These are phyloP conservation scores for Xylariaceae sp. DNA, from an alignment of 2,329 filamentous ascomycete genomes.

Conservation along the genomic window DNA sequence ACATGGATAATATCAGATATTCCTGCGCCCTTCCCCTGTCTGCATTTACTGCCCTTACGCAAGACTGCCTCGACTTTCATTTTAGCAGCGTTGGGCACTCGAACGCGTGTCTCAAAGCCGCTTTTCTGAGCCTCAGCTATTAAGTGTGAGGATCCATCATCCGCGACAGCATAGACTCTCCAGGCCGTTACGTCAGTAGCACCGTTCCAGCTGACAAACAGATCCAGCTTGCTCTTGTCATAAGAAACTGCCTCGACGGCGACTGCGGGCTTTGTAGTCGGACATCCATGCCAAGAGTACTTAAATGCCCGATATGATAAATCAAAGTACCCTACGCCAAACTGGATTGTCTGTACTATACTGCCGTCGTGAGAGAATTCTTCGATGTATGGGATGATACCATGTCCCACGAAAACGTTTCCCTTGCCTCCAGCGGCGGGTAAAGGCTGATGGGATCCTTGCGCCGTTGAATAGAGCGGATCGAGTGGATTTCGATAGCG, in stretches of 20 bases:
- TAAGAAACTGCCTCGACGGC: constrained; percentile 14
- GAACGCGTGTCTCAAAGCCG: constrained; percentile 18
- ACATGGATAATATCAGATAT: not conserved
- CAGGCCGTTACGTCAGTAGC: constrained; percentile 35
- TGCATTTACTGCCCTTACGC: not conserved
- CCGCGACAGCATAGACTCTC: constrained; percentile 28
- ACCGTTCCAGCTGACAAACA: constrained; percentile 38
- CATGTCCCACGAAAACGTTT: constrained; percentile 34
- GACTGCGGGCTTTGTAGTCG: constrained; percentile 15
- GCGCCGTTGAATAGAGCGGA: constrained; percentile 16
- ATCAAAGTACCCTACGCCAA: constrained; percentile 21
- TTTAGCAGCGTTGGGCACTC: not conserved
- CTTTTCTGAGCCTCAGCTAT: constrained; percentile 8
- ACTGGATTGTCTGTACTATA: constrained; percentile 31
- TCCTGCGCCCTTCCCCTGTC: not conserved
- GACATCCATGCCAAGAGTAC: constrained; percentile 29
- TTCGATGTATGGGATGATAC: constrained; percentile 33
- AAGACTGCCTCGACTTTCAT: not conserved
- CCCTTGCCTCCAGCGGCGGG: constrained; percentile 7
- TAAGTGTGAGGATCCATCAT: constrained; percentile 10
- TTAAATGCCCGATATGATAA: constrained; percentile 36
- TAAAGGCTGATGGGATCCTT: constrained; percentile 22
- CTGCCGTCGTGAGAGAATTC: constrained; percentile 32
- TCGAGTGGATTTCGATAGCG: constrained; percentile 18
- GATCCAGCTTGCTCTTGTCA: not conserved